Evolutionary conservation across 2,329 filamentous ascomycete genomes (phyloP), one percentile per base, ranked within the genome.

Genomic region (Ceratocystis lukuohia): DNA sequence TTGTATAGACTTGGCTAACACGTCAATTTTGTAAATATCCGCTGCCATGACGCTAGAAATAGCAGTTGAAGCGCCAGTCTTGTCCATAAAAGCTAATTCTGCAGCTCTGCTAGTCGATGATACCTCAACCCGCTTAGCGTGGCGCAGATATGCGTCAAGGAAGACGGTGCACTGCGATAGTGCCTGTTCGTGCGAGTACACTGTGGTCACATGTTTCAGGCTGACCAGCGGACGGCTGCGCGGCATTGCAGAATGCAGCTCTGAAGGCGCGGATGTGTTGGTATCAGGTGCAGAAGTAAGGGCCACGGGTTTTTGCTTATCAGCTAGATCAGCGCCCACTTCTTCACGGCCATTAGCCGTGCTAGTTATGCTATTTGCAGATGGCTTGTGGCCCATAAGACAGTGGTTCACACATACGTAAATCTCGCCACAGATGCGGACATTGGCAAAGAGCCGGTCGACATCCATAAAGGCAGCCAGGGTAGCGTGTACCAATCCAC

Each of bases 181-280:
- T 33, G 91, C 94, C 76, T 99, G 94, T 8, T 93, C 92, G 76
- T 99, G 94, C 28, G 90, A 94, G 78, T 96, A 96, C 50, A 99
- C 76, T 72, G 87, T 87, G 71, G 81, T 83, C 72, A 97, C 82
- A 71, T 87, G 80, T 66, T 77, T 75, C 69, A 92, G 75, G 69
- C 78, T 76, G 64, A 73, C 71, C 48, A 81, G 71, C 2, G 85
- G 84, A 69, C 76, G 76, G 48, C 78, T 74, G 69, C 75, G 75
- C 30, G 80, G 79, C 70, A 76, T 76, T n/a, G 71, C 71, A 17
- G 79, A 79, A 56, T 72, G 73, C 2, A 80, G 81, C 57, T 76
- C 75, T 20, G 73, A 74, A 15, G 74, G 74, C 8, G 80, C 83
- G n/a, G 81, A 80, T 5, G 82, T 83, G 68, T 75, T 78, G 56